A percentile compares a stretch with the other conserved stretches of the same genome.
Conservation (phyloP, 2,329 filamentous ascomycete species). For the Ophiostoma montium region DNA sequence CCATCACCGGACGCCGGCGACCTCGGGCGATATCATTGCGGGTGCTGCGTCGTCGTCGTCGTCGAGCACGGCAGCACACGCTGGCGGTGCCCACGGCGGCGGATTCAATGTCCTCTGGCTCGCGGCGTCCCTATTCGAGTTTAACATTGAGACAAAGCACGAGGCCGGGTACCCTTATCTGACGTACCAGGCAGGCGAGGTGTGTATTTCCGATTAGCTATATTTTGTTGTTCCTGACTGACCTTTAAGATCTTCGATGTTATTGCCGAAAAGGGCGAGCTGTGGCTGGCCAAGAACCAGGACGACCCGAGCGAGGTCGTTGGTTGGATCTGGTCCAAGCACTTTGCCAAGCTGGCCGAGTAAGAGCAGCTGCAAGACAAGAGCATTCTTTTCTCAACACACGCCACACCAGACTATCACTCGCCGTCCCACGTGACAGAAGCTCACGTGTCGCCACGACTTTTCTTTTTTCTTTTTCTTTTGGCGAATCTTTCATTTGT, state of each 20-base stretch:
- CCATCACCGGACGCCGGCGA: conserved; percentile 15
- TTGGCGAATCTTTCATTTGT: background rate
- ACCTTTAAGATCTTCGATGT: conserved; percentile 64
- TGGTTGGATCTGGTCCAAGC: conserved; percentile 99
- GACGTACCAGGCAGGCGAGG: conserved; percentile 87
- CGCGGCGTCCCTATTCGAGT: conserved; percentile 88
- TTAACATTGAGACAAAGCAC: conserved; percentile 86
- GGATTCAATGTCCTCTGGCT: conserved; percentile 72
- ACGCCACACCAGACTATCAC: too few relatives aligned
- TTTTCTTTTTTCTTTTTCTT: background rate
- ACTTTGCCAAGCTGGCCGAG: conserved; percentile 63
- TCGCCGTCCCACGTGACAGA: too few relatives aligned
- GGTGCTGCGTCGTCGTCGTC: conserved; percentile 23
- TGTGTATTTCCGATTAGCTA: conserved; percentile 18
- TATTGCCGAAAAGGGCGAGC: conserved; percentile 89
- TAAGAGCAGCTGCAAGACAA: conserved; percentile 15
- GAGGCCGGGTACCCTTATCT: conserved; percentile 94
- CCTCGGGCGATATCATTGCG: conserved; percentile 45
- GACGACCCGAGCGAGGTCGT: conserved; percentile 68
- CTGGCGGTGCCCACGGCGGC: conserved; percentile 17
- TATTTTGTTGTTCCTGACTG: background rate
- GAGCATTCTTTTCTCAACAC: background rate
- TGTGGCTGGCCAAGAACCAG: conserved; percentile 96
- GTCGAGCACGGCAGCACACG: background rate
- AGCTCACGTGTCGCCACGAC: background rate